Base-by-base conservation (phyloP, 805 yeast genomes). In the Kluyveromyces lactis region DNA sequence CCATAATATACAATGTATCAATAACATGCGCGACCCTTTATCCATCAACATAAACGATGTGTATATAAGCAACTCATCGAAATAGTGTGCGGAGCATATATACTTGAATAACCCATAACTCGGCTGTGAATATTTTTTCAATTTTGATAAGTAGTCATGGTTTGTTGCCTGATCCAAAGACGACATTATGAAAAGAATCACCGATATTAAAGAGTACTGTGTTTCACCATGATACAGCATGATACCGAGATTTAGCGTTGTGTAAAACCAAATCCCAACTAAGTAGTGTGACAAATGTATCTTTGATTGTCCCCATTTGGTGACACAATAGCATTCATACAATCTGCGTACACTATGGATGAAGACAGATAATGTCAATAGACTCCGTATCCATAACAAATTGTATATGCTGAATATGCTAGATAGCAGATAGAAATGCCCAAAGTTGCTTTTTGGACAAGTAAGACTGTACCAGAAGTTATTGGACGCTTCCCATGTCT, bases 251-350 rank as follows among this genome's bases (percentile, higher is more conserved):
- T 75, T 68, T 8, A 79, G 60, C 1, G 71, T 55, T 0, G 72
- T 40, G 46, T 83, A 83, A 50, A 76, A 81, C 48, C 68, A 64
- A 3, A 80, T 26, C 0, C 92, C 94, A 3, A 73, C 80, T 1
- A 77, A 36, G 49, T 81, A 83, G 58, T 83, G 92, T 1, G 75
- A 64, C 27, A 81, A 49, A 51, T 81, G 79, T 66, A 83, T 82
- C 42, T 68, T 68, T 2, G 86, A 68, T 1, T 51, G 50, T 3
- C 71, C 64, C 53, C 71, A 77, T 27, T 66, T 72, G 28, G 72
- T 65, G 16, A 82, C 65, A 37, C 48, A 63, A 2, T 63, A 42
- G 31, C 82, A 73, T 53, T 83, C 92, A 34, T 64, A 62, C 2
- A 67, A 43, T 43, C 92, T 62, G 50, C 87, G 61, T 2, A 61